Evolutionary conservation across 2,329 filamentous ascomycete species (phyloP), one percentile per base, ranked within the genome.

Genomic region (Clonostachys byssicola): DNA sequence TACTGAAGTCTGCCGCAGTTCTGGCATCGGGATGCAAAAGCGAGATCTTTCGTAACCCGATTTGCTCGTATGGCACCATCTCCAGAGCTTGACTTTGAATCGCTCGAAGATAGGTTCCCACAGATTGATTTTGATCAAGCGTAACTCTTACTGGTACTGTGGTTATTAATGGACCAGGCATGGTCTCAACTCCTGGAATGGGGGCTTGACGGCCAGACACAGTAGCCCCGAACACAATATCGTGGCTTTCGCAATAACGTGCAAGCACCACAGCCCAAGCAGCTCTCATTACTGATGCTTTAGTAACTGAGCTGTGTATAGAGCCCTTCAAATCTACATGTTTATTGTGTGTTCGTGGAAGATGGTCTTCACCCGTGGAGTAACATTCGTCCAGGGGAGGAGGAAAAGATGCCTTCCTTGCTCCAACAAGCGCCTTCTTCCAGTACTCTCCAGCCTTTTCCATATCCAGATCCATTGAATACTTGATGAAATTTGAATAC

Each of bases 251-350:
- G 12, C 52, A 53, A 17, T 58, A 52, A 2, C 47, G 46, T 5
- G 52, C 43, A 3, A 55, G 46, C 6, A 56, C 40, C n/a, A 64
- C n/a, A 1, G 58, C 61, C 61, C 61, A 64, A 4, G 61, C 61
- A 0, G 60, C 56, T 6, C 56, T 54, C 8, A 63, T 35, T 10
- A 60, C 17, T 1, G 55, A 52, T 10, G 57, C 52, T 3, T 47
- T 51, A 10, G 52, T 58, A 12, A 53, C 33, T 13, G 40, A 35
- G 4, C 33, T 39, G 5, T 9, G 45, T 33, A 10, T 43, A 18
- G 40, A 18, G 13, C 34, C 45, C 34, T 33, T 13, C 33, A 43
- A 43, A 13, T 43, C 30, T 3, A 47, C 36, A 30, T 30, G 23
- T 30, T 30, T 8, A 30, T 30, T 23, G 30, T 12, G 20, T 23